Evolutionary conservation across 2,329 filamentous ascomycete genomes (phyloP), one percentile per base, ranked within the genome.

Genomic region (Bimuria novae-zelandiae): DNA sequence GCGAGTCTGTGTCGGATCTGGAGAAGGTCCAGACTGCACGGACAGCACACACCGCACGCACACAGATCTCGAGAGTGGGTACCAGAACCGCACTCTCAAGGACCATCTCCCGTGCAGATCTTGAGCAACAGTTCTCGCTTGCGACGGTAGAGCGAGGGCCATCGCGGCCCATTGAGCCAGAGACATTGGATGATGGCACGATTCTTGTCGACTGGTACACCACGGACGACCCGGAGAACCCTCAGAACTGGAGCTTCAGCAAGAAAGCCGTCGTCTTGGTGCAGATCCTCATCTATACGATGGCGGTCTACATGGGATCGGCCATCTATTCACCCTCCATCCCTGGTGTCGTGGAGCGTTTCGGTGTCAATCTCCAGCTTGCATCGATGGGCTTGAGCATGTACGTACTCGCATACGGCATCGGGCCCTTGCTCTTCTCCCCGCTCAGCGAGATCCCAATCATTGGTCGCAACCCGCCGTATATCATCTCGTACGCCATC

Each of bases 391-490:
- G 84, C 0, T 76, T 88, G 4, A 79, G 84, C 0, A 78, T 88
- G 52, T 88, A 87, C 63, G 84, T 88, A 1, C 72, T 87, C 0
- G 85, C 83, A 1, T 77, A 78, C 56, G 85, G 86, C 11, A 72
- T 85, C 14, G 87, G 86, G 0, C 86, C 87, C 0, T 71, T 89
- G 22, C 56, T 90, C 21, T 89, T 84, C 72, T 84, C 84, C 0
- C 88, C 88, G 0, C 71, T 90, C 36, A 82, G 79, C 43, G 88
- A 90, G 72, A 83, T 90, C 19, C 85, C 87, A 0, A 67, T 79
- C 40, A 81, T 90, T 45, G 88, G 88, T 2, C 79, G 88, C 6
- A 89, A 86, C 61, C 83, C 84, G 0, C 82, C 87, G 5, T 90
- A 90, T 70, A 81, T 88, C 30, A 68, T 82, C 59, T 87, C 86